A percentile compares a stretch with the other conserved stretches of the same genome.
Evolutionary conservation across 2,329 filamentous ascomycete genomes (phyloP).

Genomic region (Samsoniella hepiali): DNA sequence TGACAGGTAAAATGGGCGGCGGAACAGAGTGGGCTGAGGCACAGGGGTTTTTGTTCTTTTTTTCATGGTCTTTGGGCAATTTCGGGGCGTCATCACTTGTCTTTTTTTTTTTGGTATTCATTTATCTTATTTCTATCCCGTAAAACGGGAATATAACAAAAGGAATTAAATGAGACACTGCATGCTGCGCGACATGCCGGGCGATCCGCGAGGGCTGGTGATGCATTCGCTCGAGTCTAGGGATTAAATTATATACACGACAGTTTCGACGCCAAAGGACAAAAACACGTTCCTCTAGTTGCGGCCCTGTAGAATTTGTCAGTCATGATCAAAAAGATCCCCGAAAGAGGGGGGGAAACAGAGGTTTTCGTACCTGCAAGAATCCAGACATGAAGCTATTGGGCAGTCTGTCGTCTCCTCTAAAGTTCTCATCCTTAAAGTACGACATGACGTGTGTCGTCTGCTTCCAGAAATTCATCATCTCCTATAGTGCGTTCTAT

Average conservation of each 20-base stretch:
- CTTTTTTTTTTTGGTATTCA: background rate
- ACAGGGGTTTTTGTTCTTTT: background rate
- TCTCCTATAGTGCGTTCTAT: constrained; percentile 62
- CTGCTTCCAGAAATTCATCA: constrained; percentile 99
- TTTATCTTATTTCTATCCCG: constrained; percentile 3
- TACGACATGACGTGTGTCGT: constrained; percentile 93
- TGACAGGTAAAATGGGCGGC: constrained; percentile 24
- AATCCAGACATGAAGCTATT: constrained; percentile 92
- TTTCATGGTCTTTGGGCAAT: background rate
- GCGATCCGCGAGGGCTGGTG: constrained; percentile 1
- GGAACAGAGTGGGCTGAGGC: too few relatives aligned
- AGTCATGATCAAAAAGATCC: constrained; percentile 22
- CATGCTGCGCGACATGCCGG: constrained; percentile 2
- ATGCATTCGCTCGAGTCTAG: constrained; percentile 24
- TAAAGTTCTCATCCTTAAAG: constrained; percentile 78
- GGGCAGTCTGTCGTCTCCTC: constrained; percentile 76
- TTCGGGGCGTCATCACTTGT: constrained; percentile 9
- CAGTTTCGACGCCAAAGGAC: constrained; percentile 20
- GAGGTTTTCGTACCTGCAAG: constrained; percentile 68
- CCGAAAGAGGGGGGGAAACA: background rate
- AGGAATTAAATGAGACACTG: constrained; percentile 8
- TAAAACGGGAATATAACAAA: constrained; percentile 5
- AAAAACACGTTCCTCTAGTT: constrained; percentile 44
- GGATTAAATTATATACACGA: constrained; percentile 34
- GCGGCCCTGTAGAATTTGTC: constrained; percentile 43